Conservation (phyloP, 2,329 filamentous ascomycete species). For the Phyllosticta capitalensis region DNA sequence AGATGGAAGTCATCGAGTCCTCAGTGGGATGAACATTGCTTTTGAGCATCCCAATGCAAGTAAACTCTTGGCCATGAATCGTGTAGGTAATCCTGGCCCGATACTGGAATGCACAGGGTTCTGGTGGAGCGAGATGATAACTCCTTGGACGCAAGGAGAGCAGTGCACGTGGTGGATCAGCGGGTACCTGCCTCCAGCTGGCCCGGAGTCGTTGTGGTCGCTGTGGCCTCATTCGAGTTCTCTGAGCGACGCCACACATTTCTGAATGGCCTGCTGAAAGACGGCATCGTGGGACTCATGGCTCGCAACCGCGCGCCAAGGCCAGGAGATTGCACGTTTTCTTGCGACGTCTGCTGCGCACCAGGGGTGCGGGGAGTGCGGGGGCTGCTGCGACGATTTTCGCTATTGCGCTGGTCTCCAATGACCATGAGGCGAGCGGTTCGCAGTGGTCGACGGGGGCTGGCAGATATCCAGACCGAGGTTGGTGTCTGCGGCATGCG, state of each 20-base stretch:
- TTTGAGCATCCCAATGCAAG: background rate
- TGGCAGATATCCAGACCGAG: constrained; percentile 23
- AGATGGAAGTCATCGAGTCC: background rate
- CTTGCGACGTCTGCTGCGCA: constrained; percentile 15
- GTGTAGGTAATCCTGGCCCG: background rate
- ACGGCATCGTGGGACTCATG: constrained; percentile 4
- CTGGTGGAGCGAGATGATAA: background rate
- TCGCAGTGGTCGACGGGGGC: constrained; percentile 23
- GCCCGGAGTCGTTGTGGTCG: constrained; percentile 10
- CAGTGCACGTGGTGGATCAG: background rate
- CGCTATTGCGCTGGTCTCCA: constrained; percentile 7
- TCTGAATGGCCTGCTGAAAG: constrained; percentile 18
- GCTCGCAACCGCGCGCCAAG: constrained; percentile 12
- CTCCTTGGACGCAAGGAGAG: background rate
- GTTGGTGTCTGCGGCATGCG: constrained; percentile 25
- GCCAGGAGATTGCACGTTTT: background rate
- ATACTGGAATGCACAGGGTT: background rate
- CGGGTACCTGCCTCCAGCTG: constrained; percentile 14
- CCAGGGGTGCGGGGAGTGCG: background rate
- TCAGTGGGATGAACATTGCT: background rate
- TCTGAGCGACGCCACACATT: constrained; percentile 16
- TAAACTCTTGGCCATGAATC: background rate
- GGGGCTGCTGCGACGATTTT: background rate
- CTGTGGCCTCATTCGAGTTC: constrained; percentile 13
- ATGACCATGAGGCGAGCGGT: constrained; percentile 24